phyloP scores from a whole-genome alignment of 768 basidiomycete genomes.

The Lyophyllum semitale region DNA sequence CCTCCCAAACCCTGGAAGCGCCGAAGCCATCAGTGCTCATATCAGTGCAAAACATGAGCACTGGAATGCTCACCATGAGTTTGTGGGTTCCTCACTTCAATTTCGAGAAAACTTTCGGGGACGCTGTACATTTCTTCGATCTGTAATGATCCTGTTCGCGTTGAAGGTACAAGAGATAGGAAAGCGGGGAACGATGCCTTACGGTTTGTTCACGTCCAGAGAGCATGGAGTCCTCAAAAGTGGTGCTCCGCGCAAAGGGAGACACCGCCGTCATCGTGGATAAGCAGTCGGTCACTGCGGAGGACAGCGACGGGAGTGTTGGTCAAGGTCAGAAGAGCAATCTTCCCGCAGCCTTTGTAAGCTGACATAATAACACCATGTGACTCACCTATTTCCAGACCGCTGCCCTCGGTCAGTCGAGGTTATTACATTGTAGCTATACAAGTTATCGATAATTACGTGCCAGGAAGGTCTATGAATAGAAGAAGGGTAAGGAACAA shows the following conservation, averaged over 20 bases:
- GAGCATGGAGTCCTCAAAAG: slow-evolving; percentile 55
- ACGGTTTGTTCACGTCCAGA: slow-evolving; percentile 61
- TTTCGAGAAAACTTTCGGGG: slow-evolving; percentile 95
- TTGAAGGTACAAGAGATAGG: slow-evolving; percentile 22
- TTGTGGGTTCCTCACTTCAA: slow-evolving; percentile 95
- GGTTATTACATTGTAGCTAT: background rate
- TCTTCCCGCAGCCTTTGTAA: background rate
- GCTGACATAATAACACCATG: background rate
- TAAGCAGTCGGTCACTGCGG: background rate
- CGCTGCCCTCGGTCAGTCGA: background rate
- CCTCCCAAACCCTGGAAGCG: slow-evolving; percentile 77
- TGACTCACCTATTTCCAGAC: background rate
- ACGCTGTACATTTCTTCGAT: slow-evolving; percentile 99
- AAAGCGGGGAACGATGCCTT: slow-evolving; percentile 22
- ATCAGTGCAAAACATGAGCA: background rate
- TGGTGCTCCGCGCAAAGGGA: slow-evolving; percentile 62
- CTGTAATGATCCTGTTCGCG: slow-evolving; percentile 41
- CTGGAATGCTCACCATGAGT: slow-evolving; percentile 71
- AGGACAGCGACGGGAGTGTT: background rate
- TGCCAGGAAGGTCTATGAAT: no score
- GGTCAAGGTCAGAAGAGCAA: slow-evolving; percentile 1
- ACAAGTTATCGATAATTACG: background rate
- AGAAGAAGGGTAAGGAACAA: background rate
- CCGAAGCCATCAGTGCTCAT: background rate
- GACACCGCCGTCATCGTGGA: slow-evolving; percentile 44